Conservation (phyloP, 2,329 filamentous ascomycete species). For the Diaporthe sp. region DNA sequence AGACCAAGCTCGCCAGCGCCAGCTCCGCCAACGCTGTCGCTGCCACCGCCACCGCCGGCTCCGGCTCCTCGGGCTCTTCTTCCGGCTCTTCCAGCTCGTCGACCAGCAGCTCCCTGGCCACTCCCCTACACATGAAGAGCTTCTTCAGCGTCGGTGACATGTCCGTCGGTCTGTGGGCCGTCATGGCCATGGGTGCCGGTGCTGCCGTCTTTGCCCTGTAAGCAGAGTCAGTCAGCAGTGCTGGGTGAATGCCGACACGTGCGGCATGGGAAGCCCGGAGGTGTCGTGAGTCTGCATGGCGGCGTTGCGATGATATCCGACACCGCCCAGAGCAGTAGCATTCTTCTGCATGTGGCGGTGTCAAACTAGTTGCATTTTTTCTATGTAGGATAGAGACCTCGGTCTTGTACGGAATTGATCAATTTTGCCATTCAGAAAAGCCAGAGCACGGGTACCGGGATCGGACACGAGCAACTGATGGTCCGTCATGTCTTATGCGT, state of each 20-base stretch:
- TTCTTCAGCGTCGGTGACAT: slow-evolving; percentile 62
- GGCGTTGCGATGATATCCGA: slow-evolving; percentile 42
- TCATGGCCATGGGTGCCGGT: slow-evolving; percentile 66
- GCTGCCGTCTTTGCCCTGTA: slow-evolving; percentile 69
- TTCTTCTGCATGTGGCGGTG: slow-evolving; percentile 33
- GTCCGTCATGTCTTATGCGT: background rate
- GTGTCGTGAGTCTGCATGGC: slow-evolving; percentile 16
- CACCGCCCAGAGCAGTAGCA: slow-evolving; percentile 22
- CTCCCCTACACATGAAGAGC: slow-evolving; percentile 52
- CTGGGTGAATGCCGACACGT: background rate
- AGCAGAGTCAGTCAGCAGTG: slow-evolving; percentile 40
- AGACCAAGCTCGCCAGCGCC: slow-evolving; percentile 71
- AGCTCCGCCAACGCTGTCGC: slow-evolving; percentile 67
- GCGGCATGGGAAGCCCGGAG: background rate
- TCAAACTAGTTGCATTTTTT: slow-evolving; percentile 38
- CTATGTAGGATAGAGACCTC: slow-evolving; percentile 38
- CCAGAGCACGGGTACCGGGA: background rate
- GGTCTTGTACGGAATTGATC: slow-evolving; percentile 38
- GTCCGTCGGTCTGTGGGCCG: slow-evolving; percentile 64
- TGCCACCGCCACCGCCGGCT: slow-evolving; percentile 59
- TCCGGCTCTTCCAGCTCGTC: slow-evolving; percentile 43
- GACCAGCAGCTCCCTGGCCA: slow-evolving; percentile 54
- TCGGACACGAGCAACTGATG: background rate
- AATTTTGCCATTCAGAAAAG: slow-evolving; percentile 17
- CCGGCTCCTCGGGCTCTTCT: slow-evolving; percentile 49